Percentiles rank a stretch among this genome's conserved stretches.
Conservation (phyloP, 495 filamentous ascomycete genomes). For the Podospora comata region DNA sequence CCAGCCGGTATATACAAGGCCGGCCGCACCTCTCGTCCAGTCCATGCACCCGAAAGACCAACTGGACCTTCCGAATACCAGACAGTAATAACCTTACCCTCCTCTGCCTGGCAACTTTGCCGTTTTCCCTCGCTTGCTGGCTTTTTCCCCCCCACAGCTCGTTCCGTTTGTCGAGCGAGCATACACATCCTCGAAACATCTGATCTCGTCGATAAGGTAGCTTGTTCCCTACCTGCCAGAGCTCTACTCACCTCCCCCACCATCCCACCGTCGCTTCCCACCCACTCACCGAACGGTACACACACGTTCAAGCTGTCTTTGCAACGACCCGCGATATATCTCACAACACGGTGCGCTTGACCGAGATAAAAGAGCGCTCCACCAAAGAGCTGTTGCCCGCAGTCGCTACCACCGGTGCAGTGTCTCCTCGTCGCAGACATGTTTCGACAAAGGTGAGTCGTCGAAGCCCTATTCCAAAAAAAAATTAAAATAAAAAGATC, state of each 20-base stretch:
- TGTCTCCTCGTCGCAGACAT: slow-evolving; percentile 26
- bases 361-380: neutral
- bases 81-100: neutral
- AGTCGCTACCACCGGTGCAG: slow-evolving; percentile 12
- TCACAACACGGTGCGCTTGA: neutral
- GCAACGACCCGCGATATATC: neutral
- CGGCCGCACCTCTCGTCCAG: neutral
- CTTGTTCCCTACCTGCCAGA: neutral
- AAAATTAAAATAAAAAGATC: neutral
- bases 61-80: neutral
- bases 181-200: neutral
- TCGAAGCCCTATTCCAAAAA: neutral
- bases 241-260: neutral
- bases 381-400: neutral
- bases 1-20: slow-evolving; percentile 8
- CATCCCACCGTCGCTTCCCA: neutral
- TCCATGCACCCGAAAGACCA: neutral
- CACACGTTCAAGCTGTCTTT: neutral
- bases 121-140: slow-evolving; percentile 15
- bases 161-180: slow-evolving; percentile 7
- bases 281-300: neutral
- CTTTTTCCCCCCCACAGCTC: slow-evolving; percentile 11
- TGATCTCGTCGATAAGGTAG: neutral
- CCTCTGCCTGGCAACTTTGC: slow-evolving; percentile 2
- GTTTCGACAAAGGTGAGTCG: slow-evolving; percentile 40